These are phyloP conservation scores for Daedaleopsis sinensis DNA, from an alignment of 768 basidiomycete genomes.

Conservation along the genomic window DNA sequence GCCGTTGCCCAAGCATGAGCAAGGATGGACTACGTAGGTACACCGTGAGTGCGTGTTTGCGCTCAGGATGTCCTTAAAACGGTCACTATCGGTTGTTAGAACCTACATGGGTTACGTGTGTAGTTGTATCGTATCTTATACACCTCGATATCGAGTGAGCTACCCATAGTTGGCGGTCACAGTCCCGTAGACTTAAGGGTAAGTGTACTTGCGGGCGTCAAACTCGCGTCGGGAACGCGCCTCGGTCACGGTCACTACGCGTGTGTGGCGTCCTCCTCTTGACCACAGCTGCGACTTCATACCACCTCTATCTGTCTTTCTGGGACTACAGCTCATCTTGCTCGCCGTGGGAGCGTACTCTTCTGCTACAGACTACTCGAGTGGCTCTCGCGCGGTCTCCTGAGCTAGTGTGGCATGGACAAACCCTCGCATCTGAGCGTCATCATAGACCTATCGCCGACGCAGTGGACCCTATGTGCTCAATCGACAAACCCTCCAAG, in stretches of 20 bases:
- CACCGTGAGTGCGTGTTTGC: not conserved
- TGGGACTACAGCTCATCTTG: too few relatives aligned
- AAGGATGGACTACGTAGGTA: slow-evolving; percentile 34
- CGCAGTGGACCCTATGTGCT: slow-evolving; percentile 72
- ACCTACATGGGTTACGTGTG: too few relatives aligned
- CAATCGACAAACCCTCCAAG: slow-evolving; percentile 51
- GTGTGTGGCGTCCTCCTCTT: not conserved
- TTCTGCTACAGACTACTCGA: not conserved
- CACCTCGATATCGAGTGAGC: too few relatives aligned
- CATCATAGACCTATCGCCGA: slow-evolving; percentile 82
- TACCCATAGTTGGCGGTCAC: too few relatives aligned
- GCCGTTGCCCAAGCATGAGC: slow-evolving; percentile 50
- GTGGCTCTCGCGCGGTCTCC: not conserved
- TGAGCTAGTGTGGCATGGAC: slow-evolving; percentile 39
- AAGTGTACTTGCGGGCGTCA: too few relatives aligned
- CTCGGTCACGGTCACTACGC: not conserved
- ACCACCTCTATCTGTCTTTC: too few relatives aligned
- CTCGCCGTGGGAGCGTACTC: too few relatives aligned
- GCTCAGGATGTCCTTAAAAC: too few relatives aligned
- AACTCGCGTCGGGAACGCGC: not conserved
- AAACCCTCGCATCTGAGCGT: slow-evolving; percentile 72
- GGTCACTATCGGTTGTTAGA: too few relatives aligned
- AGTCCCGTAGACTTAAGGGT: too few relatives aligned
- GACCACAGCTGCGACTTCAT: not conserved
- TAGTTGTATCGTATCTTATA: too few relatives aligned